Conservation (phyloP, 139 green algal species). For the Closterium sp. region DNA sequence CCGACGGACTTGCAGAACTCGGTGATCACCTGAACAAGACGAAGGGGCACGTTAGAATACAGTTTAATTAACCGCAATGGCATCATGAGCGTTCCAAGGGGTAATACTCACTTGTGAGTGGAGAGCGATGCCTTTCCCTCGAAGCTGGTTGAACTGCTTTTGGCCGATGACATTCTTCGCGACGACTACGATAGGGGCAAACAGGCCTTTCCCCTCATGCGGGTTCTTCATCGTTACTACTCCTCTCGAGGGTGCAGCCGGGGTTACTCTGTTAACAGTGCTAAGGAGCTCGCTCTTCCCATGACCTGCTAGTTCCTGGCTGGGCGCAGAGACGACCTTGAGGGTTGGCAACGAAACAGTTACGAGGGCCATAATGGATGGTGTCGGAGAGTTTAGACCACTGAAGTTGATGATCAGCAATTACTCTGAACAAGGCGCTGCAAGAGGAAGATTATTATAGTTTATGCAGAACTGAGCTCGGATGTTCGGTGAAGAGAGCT, state of each 20-base stretch:
- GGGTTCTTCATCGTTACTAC: constrained; percentile 75
- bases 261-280: not conserved
- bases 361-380: not conserved
- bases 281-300: not conserved
- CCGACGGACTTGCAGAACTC: constrained; percentile 89
- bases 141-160: constrained; percentile 95
- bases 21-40: constrained; percentile 79
- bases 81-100: not conserved
- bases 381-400: too few species aligned
- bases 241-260: not conserved
- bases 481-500: too few species aligned
- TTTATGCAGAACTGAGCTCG: too few species aligned
- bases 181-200: constrained; percentile 85
- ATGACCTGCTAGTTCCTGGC: not conserved
- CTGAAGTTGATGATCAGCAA: not conserved
- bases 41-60: too few species aligned
- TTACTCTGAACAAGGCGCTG: not conserved
- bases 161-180: constrained; percentile 77
- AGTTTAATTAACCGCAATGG: too few species aligned
- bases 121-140: constrained; percentile 94
- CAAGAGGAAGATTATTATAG: not conserved
- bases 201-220: constrained; percentile 69
- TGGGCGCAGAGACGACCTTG: not conserved
- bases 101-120: constrained; percentile 85
- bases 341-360: not conserved